Conservation (phyloP, 352 stramenopile species). For the Phytophthora lateralis region DNA sequence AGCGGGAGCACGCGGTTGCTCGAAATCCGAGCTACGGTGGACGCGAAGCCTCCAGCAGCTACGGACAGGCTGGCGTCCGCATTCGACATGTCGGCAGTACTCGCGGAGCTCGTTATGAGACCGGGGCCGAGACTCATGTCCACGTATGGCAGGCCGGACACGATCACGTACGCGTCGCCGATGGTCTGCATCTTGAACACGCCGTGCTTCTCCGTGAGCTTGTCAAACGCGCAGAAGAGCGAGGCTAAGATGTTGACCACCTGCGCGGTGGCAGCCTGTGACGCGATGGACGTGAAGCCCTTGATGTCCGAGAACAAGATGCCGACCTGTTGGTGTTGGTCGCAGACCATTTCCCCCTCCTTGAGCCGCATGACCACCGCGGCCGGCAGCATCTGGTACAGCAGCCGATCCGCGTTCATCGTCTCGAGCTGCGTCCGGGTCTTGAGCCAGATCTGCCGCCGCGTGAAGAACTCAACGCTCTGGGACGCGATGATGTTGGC, state of each 20-base stretch:
- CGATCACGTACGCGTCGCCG: constrained; percentile 93
- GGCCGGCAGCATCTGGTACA: constrained; percentile 89
- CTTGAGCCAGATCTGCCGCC: constrained; percentile 87
- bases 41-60: constrained; percentile 2
- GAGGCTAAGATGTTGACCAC: constrained; percentile 92
- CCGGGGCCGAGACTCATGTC: constrained; percentile 81
- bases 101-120: constrained; percentile 32
- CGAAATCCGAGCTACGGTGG: constrained; percentile 26
- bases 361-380: constrained; percentile 87
- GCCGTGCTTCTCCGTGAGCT: constrained; percentile 91
- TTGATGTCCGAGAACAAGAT: constrained; percentile 94
- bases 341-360: constrained; percentile 81
- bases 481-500: constrained; percentile 83
- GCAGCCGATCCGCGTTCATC: constrained; percentile 79
- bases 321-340: constrained; percentile 86
- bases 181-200: constrained; percentile 96
- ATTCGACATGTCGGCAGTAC: constrained; percentile 29
- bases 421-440: constrained; percentile 83
- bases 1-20: constrained; percentile 66
- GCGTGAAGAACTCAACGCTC: constrained; percentile 82
- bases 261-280: constrained; percentile 79
- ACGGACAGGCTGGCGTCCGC: constrained; percentile 24
- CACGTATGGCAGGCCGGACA: constrained; percentile 84
- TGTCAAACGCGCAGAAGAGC: constrained; percentile 93
- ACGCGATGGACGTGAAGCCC: constrained; percentile 92